phyloP scores from a whole-genome alignment of 208 protist genomes.

The Eutreptiella sp. region DNA sequence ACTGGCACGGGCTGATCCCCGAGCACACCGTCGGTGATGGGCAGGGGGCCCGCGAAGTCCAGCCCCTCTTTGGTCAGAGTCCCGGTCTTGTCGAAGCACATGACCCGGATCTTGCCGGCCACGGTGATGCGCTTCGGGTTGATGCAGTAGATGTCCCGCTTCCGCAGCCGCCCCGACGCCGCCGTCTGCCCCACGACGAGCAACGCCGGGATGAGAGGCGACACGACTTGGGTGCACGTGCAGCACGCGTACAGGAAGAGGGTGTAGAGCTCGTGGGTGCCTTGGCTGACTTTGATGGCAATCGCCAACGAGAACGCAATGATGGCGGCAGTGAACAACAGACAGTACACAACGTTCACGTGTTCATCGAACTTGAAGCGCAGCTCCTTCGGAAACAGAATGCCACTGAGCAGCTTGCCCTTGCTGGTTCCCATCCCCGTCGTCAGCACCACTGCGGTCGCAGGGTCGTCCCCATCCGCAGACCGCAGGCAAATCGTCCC shows the following conservation, averaged over 20 bases:
- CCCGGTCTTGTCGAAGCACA: constrained; percentile 61
- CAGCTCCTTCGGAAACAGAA: constrained; percentile 45
- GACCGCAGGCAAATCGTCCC: constrained; percentile 40
- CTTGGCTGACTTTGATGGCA: too few relatives aligned
- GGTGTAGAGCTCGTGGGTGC: too few relatives aligned
- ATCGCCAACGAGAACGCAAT: too few relatives aligned
- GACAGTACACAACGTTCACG: too few relatives aligned
- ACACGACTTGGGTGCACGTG: too few relatives aligned
- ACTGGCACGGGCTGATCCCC: background rate
- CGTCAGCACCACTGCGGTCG: constrained; percentile 14
- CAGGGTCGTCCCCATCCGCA: background rate
- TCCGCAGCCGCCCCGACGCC: constrained; percentile 46
- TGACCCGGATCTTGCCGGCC: constrained; percentile 42
- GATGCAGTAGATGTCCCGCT: constrained; percentile 49
- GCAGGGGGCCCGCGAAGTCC: constrained; percentile 19
- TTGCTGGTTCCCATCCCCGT: constrained; percentile 53
- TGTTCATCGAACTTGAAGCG: constrained; percentile 55
- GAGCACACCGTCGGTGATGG: background rate
- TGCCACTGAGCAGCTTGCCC: constrained; percentile 39
- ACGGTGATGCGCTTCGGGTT: constrained; percentile 38
- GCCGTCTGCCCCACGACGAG: too few relatives aligned
- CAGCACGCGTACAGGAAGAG: too few relatives aligned
- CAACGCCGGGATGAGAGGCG: too few relatives aligned
- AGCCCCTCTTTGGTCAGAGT: constrained; percentile 53
- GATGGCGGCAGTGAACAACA: too few relatives aligned